Conservation (phyloP, 23 red algal genomes). For the Agarophyton chilense region DNA sequence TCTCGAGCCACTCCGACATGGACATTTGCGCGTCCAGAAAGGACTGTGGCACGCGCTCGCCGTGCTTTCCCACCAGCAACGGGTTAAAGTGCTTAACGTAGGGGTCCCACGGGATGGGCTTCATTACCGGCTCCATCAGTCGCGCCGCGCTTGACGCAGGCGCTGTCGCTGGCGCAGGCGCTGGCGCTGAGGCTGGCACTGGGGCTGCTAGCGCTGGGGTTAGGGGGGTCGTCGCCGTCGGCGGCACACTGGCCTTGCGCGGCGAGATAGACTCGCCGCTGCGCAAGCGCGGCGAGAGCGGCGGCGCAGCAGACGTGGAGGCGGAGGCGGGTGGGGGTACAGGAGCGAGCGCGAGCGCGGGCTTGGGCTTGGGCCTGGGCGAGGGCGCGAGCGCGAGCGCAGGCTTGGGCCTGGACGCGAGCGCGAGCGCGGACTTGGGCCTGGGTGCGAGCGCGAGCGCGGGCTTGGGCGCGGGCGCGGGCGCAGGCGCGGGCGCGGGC, state of each 20-base stretch:
- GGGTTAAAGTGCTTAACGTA: background rate
- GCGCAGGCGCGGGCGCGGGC: background rate
- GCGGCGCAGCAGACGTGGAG: background rate
- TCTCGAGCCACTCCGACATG: slow-evolving; percentile 15
- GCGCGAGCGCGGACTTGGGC: background rate
- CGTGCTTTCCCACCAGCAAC: background rate
- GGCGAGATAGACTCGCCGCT: background rate
- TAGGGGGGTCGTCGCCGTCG: background rate
- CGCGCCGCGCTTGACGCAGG: background rate
- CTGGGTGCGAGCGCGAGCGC: background rate
- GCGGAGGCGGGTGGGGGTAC: background rate
- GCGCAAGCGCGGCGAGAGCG: background rate
- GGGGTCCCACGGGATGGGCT: slow-evolving; percentile 9
- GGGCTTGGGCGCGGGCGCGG: too few species aligned
- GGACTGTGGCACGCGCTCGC: background rate
- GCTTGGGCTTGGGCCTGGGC: too few species aligned
- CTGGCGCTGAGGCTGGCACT: background rate
- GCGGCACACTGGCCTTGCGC: background rate
- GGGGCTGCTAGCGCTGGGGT: background rate
- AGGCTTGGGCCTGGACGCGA: background rate
- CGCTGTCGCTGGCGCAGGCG: background rate
- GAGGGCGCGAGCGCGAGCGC: too few species aligned
- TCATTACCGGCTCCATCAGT: slow-evolving; percentile 4
- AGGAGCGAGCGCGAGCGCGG: background rate
- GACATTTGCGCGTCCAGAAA: slow-evolving; percentile 7